Evolutionary conservation across 768 basidiomycete genomes (phyloP), one percentile per base, ranked within the genome.

Genomic region (Lactarius vividus): DNA sequence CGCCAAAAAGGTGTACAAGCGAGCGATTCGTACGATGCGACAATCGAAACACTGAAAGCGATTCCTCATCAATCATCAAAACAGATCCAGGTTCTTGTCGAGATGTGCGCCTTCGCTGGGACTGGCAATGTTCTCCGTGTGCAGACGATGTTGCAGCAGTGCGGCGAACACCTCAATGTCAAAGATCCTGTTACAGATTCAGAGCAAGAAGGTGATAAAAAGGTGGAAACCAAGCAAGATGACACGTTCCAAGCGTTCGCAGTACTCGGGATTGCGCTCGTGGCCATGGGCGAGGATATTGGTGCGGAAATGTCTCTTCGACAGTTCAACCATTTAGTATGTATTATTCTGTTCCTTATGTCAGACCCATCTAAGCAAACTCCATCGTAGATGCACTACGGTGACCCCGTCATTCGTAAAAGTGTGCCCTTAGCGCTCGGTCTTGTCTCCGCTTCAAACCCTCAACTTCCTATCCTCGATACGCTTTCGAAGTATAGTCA

Each of bases 401-500:
- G 96, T 61, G 95, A 96, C 71, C 93, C 94, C 6, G 79, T 86
- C 70, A 93, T 98, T 72, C 89, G 97, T 37, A 93, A 92, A 82
- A 82, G 91, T 2, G 88, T 99, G 29, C 97, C 97, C 23, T 87
- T 99, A 20, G 97, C 96, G 18, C 89, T 99, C 59, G 96, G 94
- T 65, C 87, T 98, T 63, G 85, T 98, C 76, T 95, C 89, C 76
- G 87, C 94, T 39, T 99, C 97, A 42, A 98, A 98, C 77, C 97
- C 97, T 15, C 92, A 94, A 78, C 83, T 98, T 5, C 84, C 90
- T 44, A 90, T 99, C 69, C 88, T 99, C 69, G 97, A 99, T 75
- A 98, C 95, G 0, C 86, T 99, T 15, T 98, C 96, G 7, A 96
- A 96, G 77, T 99, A 99, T 79, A 96, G 94, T 66, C 97, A 99